Evolutionary conservation across 192 early-diverging fungal genomes (phyloP).

Genomic region (Linnemannia schmuckeri): DNA sequence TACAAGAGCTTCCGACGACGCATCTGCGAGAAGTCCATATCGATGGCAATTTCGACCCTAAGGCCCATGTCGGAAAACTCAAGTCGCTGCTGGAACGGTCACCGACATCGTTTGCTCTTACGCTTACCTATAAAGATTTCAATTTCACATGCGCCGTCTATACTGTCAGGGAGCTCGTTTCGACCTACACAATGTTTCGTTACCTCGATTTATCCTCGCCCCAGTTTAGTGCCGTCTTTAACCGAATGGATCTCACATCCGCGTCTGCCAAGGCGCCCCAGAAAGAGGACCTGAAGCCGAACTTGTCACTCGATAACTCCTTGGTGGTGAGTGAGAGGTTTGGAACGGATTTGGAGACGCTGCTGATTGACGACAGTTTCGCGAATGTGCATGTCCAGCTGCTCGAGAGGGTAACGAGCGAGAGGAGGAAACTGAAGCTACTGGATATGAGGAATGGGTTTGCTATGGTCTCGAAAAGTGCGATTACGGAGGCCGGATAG

Average conservation of each 20-base stretch:
- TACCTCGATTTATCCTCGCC: constrained; percentile 18
- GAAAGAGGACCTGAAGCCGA: constrained; percentile 16
- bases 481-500: constrained; percentile 8
- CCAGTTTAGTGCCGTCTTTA: constrained; percentile 4
- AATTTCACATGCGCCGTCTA: constrained; percentile 15
- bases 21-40: constrained; percentile 19
- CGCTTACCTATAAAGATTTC: constrained; percentile 13
- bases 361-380: constrained; percentile 18
- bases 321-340: constrained; percentile 15
- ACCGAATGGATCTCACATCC: constrained; percentile 8
- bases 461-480: constrained; percentile 11
- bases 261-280: constrained; percentile 12
- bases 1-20: background rate
- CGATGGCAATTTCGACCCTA: constrained; percentile 17
- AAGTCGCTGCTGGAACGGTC: constrained; percentile 8
- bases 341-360: constrained; percentile 13
- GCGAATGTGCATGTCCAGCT: background rate
- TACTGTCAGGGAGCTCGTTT: constrained; percentile 12
- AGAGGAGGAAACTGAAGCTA: constrained; percentile 12
- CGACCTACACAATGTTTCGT: background rate
- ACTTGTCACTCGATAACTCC: background rate
- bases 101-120: constrained; percentile 1
- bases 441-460: constrained; percentile 22
- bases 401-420: constrained; percentile 2
- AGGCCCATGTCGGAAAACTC: constrained; percentile 10